Base-by-base conservation (phyloP, 2,329 filamentous ascomycete genomes). In the Hypoxylon sp. region DNA sequence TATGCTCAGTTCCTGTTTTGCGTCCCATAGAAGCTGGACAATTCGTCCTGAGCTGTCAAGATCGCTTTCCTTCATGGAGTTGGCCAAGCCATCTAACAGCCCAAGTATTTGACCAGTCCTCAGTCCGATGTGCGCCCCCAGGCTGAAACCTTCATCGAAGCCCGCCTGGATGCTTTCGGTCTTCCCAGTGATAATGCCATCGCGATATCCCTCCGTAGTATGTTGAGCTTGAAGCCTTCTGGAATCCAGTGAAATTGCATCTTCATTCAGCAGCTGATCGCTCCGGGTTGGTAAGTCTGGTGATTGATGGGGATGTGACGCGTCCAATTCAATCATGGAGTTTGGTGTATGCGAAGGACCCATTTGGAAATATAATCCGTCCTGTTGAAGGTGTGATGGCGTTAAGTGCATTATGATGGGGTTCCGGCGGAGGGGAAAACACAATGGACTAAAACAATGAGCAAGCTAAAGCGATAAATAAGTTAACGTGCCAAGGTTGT, bases 121-220 rank as follows among this genome's bases (percentile, higher is more conserved):
- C 70, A 92, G 79, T 0, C 95, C 96, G 30, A 98, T 82, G 56
- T 91, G 89, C 0, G 93, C 94, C 11, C 96, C 96, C 0, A 98
- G 84, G 13, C 89, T 85, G 78, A 94, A 98, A 0, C 95, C 95
- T 70, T 95, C 93, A 77, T 99, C 96, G 76, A 99, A 98, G 0
- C 95, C 95, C 13, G 85, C 85, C 80, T 99, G 96, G 25, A 98
- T 88, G 74, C 89, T 91, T 51, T 85, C 81, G 25, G 87, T 87
- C 78, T 98, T 98, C 32, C 91, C 92, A 2, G 83, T 83, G 0
- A 91, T 86, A 58, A 98, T 87, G 48, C 95, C 96, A 75, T 98
- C 94, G 65, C 95, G 91, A 80, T 98, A 98, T 19, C 96, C 96
- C 41, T 92, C 90, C 6, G 92, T 98, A 57, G 89, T 87, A 78